Conservation (phyloP, 441 rosid genomes). For the Codiaeum variegatum region DNA sequence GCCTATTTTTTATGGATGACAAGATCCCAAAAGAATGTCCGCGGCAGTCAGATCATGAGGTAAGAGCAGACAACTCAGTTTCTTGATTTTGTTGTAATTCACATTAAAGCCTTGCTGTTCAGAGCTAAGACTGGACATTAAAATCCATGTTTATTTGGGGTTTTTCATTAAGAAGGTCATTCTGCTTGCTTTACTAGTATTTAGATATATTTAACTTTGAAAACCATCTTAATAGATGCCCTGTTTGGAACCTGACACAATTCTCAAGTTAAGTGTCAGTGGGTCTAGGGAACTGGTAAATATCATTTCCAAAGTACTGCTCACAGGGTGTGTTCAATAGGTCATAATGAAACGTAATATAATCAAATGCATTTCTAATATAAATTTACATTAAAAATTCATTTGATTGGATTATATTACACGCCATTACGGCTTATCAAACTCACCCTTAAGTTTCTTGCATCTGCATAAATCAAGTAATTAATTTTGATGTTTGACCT, state of each 20-base stretch:
- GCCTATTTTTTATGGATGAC: conserved; percentile 41
- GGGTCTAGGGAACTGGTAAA: background rate
- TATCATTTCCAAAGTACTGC: background rate
- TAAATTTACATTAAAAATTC: too few species aligned
- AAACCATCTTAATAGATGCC: background rate
- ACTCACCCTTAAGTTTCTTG: too few species aligned
- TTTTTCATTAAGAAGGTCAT: background rate
- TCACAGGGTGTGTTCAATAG: too few species aligned
- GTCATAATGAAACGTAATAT: too few species aligned
- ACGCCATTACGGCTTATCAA: too few species aligned
- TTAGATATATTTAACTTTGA: background rate
- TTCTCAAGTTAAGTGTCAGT: background rate
- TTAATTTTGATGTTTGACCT: background rate
- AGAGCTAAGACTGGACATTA: background rate
- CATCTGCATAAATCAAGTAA: background rate
- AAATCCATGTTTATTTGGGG: background rate
- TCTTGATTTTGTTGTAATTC: background rate
- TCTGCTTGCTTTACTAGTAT: background rate
- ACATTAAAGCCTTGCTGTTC: background rate
- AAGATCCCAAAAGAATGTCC: conserved; percentile 30
- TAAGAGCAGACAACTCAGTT: conserved; percentile 16
- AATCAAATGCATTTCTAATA: too few species aligned
- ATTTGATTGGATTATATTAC: too few species aligned
- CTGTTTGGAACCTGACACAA: background rate
- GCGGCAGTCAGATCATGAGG: conserved; percentile 51